phyloP scores from a whole-genome alignment of 371 early-diverging fungal species.

The Mucor saturninus region DNA sequence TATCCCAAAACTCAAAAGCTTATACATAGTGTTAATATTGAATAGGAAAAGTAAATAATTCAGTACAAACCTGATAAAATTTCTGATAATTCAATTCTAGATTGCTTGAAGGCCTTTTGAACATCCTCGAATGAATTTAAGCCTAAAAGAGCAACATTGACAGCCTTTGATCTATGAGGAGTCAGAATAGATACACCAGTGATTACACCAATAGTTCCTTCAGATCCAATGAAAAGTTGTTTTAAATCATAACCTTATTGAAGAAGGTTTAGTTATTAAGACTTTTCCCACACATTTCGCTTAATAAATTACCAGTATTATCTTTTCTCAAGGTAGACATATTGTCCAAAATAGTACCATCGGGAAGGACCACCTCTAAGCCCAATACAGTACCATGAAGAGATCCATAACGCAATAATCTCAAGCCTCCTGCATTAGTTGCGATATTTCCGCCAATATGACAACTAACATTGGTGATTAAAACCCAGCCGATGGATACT shows the following conservation, averaged over 20 bases:
- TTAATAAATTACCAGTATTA: conserved; percentile 63
- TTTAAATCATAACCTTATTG: conserved; percentile 73
- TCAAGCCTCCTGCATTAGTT: conserved; percentile 96
- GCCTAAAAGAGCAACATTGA: conserved; percentile 84
- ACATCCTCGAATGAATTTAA: conserved; percentile 78
- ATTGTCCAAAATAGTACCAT: conserved; percentile 90
- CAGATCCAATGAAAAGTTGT: conserved; percentile 89
- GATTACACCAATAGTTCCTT: conserved; percentile 86
- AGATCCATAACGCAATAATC: conserved; percentile 92
- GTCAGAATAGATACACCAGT: conserved; percentile 78
- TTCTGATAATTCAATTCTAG: conserved; percentile 85
- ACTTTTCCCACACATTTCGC: background rate
- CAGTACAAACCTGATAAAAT: conserved; percentile 76
- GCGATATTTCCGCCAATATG: conserved; percentile 98
- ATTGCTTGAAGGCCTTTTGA: conserved; percentile 76
- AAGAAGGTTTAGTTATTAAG: background rate
- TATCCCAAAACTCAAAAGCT: conserved; percentile 98
- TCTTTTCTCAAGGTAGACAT: conserved; percentile 84
- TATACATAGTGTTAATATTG: background rate
- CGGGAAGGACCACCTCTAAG: conserved; percentile 82
- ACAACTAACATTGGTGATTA: conserved; percentile 51
- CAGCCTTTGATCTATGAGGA: conserved; percentile 55
- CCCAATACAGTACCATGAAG: conserved; percentile 95
- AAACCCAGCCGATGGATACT: background rate
- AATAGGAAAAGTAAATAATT: too few species aligned